These are phyloP conservation scores for Plectosphaerella plurivora DNA, from an alignment of 2,329 filamentous ascomycete species.

Conservation along the genomic window DNA sequence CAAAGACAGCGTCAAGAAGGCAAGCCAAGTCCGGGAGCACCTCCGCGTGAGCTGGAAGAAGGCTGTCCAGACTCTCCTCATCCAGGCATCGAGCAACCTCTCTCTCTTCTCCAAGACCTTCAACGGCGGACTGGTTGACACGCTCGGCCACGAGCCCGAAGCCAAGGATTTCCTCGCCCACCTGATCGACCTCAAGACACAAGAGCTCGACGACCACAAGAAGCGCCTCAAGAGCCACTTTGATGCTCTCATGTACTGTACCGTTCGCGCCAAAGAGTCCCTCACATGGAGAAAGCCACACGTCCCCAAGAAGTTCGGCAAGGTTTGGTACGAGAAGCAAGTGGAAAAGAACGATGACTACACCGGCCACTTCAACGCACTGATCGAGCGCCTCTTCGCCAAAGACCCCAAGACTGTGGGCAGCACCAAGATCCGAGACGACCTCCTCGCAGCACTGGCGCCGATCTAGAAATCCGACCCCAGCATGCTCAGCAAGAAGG, in stretches of 20 bases:
- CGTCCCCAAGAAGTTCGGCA: neutral
- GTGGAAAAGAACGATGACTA: slow-evolving; percentile 5
- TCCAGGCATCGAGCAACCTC: slow-evolving; percentile 1
- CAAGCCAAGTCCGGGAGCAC: neutral
- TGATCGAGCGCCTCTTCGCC: neutral
- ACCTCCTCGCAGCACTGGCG: neutral
- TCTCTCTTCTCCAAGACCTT: neutral
- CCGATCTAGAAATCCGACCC: neutral
- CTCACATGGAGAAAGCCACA: neutral
- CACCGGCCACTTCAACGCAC: slow-evolving; percentile 7
- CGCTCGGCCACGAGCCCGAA: no score
- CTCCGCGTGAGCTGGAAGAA: slow-evolving; percentile 1
- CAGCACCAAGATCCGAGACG: neutral
- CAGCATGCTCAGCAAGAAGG: neutral
- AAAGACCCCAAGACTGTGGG: neutral
- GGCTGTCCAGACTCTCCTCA: neutral
- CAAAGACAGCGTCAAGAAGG: neutral
- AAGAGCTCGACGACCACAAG: slow-evolving; percentile 2
- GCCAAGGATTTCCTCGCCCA: neutral
- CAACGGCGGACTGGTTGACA: no score
- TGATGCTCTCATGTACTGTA: slow-evolving; percentile 14
- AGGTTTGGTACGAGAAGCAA: neutral
- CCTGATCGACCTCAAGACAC: neutral
- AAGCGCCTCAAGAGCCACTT: slow-evolving; percentile 12
- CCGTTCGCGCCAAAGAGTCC: neutral